A percentile compares a stretch with the other conserved stretches of the same genome.
These are phyloP conservation scores for Phytophthora citrophthora DNA, from an alignment of 352 stramenopile genomes.

Conservation along the genomic window DNA sequence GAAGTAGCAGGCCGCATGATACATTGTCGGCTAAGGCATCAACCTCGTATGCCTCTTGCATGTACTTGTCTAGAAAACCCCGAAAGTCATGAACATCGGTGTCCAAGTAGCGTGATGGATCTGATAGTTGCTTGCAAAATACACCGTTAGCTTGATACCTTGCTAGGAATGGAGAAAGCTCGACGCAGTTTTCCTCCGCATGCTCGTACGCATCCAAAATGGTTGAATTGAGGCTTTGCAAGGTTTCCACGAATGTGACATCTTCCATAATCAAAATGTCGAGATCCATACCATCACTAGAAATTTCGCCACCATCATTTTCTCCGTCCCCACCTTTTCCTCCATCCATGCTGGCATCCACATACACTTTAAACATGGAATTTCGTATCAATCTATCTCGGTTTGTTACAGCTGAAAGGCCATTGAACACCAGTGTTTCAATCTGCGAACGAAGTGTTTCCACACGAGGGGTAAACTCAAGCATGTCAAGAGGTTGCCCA, in stretches of 20 bases:
- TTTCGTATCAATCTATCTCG: conserved; percentile 68
- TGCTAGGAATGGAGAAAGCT: conserved; percentile 75
- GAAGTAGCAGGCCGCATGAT: conserved; percentile 58
- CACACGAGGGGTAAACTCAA: conserved; percentile 58
- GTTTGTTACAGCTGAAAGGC: conserved; percentile 69
- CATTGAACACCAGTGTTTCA: conserved; percentile 73
- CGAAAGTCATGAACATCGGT: conserved; percentile 66
- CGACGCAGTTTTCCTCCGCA: conserved; percentile 56
- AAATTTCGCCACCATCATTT: conserved; percentile 47
- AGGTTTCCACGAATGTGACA: conserved; percentile 55
- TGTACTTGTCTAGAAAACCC: conserved; percentile 70
- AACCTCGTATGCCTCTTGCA: conserved; percentile 56
- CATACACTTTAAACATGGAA: conserved; percentile 69
- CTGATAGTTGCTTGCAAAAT: conserved; percentile 55
- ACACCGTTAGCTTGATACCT: conserved; percentile 77
- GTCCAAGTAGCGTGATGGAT: conserved; percentile 34
- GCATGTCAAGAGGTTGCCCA: conserved; percentile 30
- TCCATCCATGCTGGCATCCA: conserved; percentile 60
- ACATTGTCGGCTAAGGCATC: conserved; percentile 54
- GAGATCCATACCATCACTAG: conserved; percentile 63
- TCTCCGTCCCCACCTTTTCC: conserved; percentile 42
- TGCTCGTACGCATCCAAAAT: conserved; percentile 59
- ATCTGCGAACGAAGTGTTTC: conserved; percentile 71
- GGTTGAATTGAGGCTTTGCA: conserved; percentile 58
- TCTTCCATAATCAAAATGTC: conserved; percentile 87